Base-by-base conservation (phyloP, 306 rosid genomes). In the Amphicarpaea edgeworthii region DNA sequence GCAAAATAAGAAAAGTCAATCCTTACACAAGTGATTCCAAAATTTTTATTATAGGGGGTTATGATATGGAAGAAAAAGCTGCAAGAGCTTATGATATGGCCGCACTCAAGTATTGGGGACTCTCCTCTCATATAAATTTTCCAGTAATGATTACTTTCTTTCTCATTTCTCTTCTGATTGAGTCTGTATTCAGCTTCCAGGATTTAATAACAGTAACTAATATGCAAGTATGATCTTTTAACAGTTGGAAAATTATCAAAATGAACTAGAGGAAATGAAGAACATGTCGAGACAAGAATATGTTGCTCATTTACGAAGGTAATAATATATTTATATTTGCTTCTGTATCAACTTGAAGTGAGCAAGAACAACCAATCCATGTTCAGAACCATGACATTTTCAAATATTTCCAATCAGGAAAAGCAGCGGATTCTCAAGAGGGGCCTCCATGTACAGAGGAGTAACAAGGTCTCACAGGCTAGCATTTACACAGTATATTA, bases 371-470 rank as follows among this genome's bases (percentile, higher is more conserved):
- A 16, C 46, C 0, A 14, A 28, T 28, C 41, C 65, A n/a, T 61
- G 24, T 60, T 12, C 64, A 15, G n/a, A 38, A 63, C 30, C 30
- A 12, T 40, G 11, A 37, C 66, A 64, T 64, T n/a, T n/a, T 45
- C 34, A 12, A 41, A 41, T 37, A 45, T 30, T 3, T 61, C 43
- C 28, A 37, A 32, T 65, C 90, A 91, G 97, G 80, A 87, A 84
- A 85, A 91, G 97, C 83, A 91, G 97, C n/a, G 97, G 95, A 72
- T 91, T 91, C 86, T 91, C 97, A 5, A 89, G 95, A 64, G 97
- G 70, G n/a, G 70, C 70, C 0, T 64, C 70, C 17, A 64, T 64
- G 17, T 64, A 64, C 26, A 64, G 70, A 81, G 97, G 97, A 68
- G 97, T 91, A 37, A 91, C 97, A 77, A 91, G 97, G 97, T 91